Conservation (phyloP, 345 rosid genomes). For the Bretschneidera sinensis region DNA sequence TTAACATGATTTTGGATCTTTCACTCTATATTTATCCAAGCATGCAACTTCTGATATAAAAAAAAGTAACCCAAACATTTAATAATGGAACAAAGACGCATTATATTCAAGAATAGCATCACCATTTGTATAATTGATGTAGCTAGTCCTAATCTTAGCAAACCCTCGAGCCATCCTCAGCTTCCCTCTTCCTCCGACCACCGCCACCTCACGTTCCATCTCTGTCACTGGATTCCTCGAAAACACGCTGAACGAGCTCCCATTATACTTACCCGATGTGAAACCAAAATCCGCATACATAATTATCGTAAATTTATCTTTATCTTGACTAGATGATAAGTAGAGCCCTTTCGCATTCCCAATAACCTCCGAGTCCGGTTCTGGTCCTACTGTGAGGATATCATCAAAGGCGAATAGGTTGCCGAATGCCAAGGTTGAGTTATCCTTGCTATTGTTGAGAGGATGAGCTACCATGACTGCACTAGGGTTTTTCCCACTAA, state of each 20-base stretch:
- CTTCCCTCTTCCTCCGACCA: not conserved
- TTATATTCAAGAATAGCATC: conserved; percentile 35
- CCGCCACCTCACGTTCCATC: not conserved
- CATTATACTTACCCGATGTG: not conserved
- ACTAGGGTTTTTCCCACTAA: conserved; percentile 27
- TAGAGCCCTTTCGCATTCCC: not conserved
- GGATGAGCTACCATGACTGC: too few relatives aligned
- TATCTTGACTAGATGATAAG: not conserved
- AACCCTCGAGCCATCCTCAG: not conserved
- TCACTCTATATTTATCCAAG: too few relatives aligned
- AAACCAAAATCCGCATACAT: not conserved
- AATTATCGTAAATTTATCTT: not conserved
- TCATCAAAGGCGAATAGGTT: not conserved
- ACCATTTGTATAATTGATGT: conserved; percentile 24
- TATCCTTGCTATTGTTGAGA: too few relatives aligned
- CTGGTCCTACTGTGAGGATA: not conserved
- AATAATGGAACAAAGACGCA: conserved; percentile 32
- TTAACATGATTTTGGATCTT: too few relatives aligned
- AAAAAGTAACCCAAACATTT: too few relatives aligned
- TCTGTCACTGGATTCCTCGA: not conserved
- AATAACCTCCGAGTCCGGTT: not conserved
- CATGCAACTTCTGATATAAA: too few relatives aligned
- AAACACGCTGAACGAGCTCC: not conserved
- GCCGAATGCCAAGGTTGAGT: too few relatives aligned
- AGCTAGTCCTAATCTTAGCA: conserved; percentile 16